Evolutionary conservation across 495 filamentous ascomycete species (phyloP), one percentile per base, ranked within the genome.

Genomic region (Astrocystis sublimbata): DNA sequence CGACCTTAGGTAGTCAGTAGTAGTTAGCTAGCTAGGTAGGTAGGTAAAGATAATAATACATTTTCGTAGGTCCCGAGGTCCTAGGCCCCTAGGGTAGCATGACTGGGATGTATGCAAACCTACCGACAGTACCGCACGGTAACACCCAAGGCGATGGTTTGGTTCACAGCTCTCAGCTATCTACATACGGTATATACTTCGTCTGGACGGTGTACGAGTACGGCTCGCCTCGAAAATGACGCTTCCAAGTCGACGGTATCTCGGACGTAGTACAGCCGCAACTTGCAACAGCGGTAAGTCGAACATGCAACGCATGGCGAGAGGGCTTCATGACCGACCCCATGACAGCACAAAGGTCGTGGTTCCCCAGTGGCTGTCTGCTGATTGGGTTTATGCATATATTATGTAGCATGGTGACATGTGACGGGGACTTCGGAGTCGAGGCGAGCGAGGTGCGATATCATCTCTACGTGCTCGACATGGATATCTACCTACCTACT

Each of bases 231-330:
- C 24, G 17, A 7, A 23, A 21, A 36, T 53, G 28, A 38, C 19
- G n/a, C 2, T 56, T 41, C 50, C 21, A 15, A 57, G 54, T 43
- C 10, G 12, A 43, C 15, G 26, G 54, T 19, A 36, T 43, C 51
- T 54, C 54, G 54, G 54, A 28, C 23, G 40, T 9, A 24, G 54
- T 17, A 43, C 19, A 42, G 52, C 35, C 21, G 52, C 24, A 33
- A 3, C n/a, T 43, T 43, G 26, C 21, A 28, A 58, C 52, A 35
- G 63, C 40, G 61, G 23, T 62, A 65, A 46, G 56, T 42, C 56
- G 63, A 62, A 19, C 26, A 58, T 51, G 17, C 12, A n/a, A n/a
- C 42, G 45, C 56, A 66, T 54, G 61, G 38, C 24, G 21, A 35
- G 17, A 58, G 35, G 24, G 30, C n/a, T 35, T 35, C 17, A 23